Base-by-base conservation (phyloP, 1,139 yeast genomes). In the Suhomyces choctaworum region DNA sequence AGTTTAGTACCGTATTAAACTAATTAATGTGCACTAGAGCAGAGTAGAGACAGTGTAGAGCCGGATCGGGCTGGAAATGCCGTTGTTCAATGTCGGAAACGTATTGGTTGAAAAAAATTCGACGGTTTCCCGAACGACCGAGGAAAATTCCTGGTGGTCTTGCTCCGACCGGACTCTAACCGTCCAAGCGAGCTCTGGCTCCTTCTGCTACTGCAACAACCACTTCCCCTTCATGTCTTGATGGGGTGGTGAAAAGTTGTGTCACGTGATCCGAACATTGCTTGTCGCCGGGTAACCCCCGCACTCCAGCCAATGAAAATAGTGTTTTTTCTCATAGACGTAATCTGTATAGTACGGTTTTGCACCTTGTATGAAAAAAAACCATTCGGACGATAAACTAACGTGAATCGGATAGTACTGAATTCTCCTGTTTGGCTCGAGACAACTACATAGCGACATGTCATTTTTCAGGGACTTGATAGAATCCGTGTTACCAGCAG, bases 401-500 rank as follows among this genome's bases (percentile, higher is more conserved):
- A 26, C 25, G 12, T 27, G 36, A 32, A 27, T 35, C 29, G 27
- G 30, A 22, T n/a, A 27, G 31, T 20, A 27, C 25, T 27, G 29
- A 27, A 21, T 17, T 10, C 15, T 21, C 35, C 25, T 22, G 26
- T 11, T 23, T 31, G 31, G 30, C 13, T 32, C 28, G 28, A 30
- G 25, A 22, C 21, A 19, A 26, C 11, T 12, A 8, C 6, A 20
- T 21, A 27, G 27, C 42, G 47, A 34, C 27, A 70, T 70, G 76
- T 73, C 82, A 52, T 73, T 86, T 58, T 76, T 76, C 62, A 70
- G 78, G 72, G 95, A 87, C 65, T 70, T 89, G 60, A 82, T 85
- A 68, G 96, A 88, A 64, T 75, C 86, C 48, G 75, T 86, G 48
- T 67, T 80, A 52, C 96, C 96, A 60, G 76, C 87, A 51, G 96